Evolutionary conservation across 2,329 filamentous ascomycete genomes (phyloP).

Genomic region (Colletotrichum trifolii): DNA sequence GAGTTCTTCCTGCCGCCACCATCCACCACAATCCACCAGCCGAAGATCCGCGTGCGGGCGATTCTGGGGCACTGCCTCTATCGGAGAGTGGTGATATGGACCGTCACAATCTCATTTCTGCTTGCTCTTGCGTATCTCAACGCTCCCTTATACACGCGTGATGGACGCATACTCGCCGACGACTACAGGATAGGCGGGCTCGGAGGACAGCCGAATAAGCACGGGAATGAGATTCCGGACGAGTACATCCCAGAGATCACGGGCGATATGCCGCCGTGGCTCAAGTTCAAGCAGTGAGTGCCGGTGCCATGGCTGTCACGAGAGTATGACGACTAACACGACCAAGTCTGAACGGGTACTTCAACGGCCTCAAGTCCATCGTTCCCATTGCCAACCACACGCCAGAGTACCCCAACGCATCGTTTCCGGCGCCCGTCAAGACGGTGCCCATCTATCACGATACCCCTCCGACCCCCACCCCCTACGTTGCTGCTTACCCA

Average conservation of each 20-base stretch:
- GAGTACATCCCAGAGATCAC: conserved; percentile 45
- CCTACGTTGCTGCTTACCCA: conserved; percentile 68
- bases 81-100: conserved; percentile 64
- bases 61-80: conserved; percentile 65
- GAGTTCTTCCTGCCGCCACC: conserved; percentile 35
- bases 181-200: conserved; percentile 33
- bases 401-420: conserved; percentile 76
- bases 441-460: conserved; percentile 47
- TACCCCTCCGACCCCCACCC: conserved; percentile 55
- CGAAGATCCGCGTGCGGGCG: conserved; percentile 54
- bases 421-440: conserved; percentile 47
- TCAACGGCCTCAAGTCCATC: conserved; percentile 79
- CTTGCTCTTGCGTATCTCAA: conserved; percentile 54
- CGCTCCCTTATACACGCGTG: conserved; percentile 40
- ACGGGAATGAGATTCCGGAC: conserved; percentile 49
- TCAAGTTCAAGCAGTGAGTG: conserved; percentile 56
- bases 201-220: conserved; percentile 29
- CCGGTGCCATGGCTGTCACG: not conserved
- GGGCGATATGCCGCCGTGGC: conserved; percentile 50
- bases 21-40: conserved; percentile 37
- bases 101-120: conserved; percentile 53
- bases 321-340: conserved; percentile 31
- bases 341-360: conserved; percentile 80
- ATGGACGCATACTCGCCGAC: conserved; percentile 37
- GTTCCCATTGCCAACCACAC: conserved; percentile 71